Conservation (phyloP, 352 stramenopile genomes). For the Phytophthora nicotianae region DNA sequence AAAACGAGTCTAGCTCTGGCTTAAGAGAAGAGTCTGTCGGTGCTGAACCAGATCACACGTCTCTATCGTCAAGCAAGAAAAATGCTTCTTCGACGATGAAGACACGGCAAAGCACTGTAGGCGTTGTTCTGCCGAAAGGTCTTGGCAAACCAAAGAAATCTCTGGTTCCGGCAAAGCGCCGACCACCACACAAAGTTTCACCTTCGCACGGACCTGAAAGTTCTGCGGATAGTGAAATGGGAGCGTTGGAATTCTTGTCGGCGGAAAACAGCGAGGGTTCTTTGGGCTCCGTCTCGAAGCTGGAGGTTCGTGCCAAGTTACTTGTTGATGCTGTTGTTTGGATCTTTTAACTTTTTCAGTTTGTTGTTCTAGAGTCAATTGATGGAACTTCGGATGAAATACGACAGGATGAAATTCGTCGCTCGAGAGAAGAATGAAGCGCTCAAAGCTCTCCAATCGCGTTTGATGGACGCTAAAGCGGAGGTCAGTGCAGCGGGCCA, state of each 20-base stretch:
- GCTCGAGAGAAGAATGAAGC: slow-evolving; percentile 58
- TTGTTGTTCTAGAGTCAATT: slow-evolving; percentile 46
- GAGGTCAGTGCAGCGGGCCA: slow-evolving; percentile 48
- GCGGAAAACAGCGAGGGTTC: slow-evolving; percentile 56
- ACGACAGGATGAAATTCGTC: slow-evolving; percentile 79
- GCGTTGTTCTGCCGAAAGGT: slow-evolving; percentile 30
- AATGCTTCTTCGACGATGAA: slow-evolving; percentile 13
- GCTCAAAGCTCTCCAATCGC: slow-evolving; percentile 60
- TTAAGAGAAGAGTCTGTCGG: slow-evolving; percentile 12
- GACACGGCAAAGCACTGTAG: slow-evolving; percentile 1
- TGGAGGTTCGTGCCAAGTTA: slow-evolving; percentile 41
- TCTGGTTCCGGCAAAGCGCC: slow-evolving; percentile 16
- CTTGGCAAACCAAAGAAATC: slow-evolving; percentile 26
- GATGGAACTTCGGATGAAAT: slow-evolving; percentile 69
- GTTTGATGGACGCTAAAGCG: slow-evolving; percentile 57
- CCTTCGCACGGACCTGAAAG: slow-evolving; percentile 19
- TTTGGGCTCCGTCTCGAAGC: slow-evolving; percentile 59
- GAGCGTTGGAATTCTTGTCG: slow-evolving; percentile 71
- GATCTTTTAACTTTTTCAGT: slow-evolving; percentile 49
- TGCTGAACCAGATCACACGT: slow-evolving; percentile 1
- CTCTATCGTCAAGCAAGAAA: slow-evolving; percentile 19
- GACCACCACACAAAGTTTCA: slow-evolving; percentile 13
- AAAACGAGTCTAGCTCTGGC: slow-evolving; percentile 8
- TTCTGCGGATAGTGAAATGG: slow-evolving; percentile 44
- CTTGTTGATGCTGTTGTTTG: background rate